Percentiles rank a stretch among this genome's conserved stretches.
phyloP scores from a whole-genome alignment of 768 basidiomycete genomes.

The Suillus alpinus region DNA sequence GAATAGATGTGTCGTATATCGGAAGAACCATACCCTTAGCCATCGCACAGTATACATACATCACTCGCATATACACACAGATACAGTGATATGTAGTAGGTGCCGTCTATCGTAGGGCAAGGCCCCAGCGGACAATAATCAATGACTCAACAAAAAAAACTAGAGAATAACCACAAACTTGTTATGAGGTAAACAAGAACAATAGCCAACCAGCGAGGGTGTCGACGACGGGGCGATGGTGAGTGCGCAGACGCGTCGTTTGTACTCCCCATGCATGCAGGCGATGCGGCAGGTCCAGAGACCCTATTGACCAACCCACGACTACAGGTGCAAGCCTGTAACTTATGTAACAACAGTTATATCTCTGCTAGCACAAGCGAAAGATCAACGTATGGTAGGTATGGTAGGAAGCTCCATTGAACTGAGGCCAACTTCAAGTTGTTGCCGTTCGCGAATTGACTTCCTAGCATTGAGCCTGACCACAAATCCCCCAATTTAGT shows the following conservation, averaged over 20 bases:
- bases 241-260: not conserved
- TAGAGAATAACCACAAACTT: too few species aligned
- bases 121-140: too few species aligned
- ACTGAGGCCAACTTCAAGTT: not conserved
- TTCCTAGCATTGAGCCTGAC: constrained; percentile 9
- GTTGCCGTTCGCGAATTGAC: constrained; percentile 16
- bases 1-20: too few species aligned
- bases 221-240: not conserved
- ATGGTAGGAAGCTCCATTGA: constrained; percentile 19
- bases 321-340: not conserved
- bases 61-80: too few species aligned
- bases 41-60: too few species aligned
- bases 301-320: not conserved
- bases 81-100: too few species aligned
- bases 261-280: not conserved
- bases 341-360: not conserved
- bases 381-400: constrained; percentile 10
- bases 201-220: not conserved
- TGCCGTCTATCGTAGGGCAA: too few species aligned
- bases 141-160: too few species aligned
- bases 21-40: too few species aligned
- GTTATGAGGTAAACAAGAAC: not conserved
- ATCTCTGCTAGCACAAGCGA: not conserved
- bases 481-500: not conserved
- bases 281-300: not conserved